Evolutionary conservation across 805 yeast species (phyloP).

Genomic region (Kodamaea laetipori): DNA sequence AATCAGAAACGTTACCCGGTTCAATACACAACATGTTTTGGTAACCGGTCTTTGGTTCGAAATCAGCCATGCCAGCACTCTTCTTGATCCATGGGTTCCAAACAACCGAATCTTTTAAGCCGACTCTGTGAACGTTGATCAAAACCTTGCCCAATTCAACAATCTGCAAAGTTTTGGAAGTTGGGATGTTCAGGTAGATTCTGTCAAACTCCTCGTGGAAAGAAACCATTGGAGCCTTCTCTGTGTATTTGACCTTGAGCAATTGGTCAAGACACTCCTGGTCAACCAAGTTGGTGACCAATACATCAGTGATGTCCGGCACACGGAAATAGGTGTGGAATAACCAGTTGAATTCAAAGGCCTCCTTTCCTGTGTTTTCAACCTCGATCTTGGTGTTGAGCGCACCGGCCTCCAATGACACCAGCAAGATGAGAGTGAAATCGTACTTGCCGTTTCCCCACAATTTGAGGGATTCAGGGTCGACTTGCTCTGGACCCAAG

Average conservation of each 20-base stretch:
- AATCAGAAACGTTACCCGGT: constrained; percentile 83
- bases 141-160: constrained; percentile 70
- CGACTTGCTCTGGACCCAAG: constrained; percentile 80
- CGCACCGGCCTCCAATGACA: constrained; percentile 48
- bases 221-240: constrained; percentile 72
- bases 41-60: constrained; percentile 82
- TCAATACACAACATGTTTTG: constrained; percentile 91
- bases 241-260: constrained; percentile 58
- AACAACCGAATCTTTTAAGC: constrained; percentile 74
- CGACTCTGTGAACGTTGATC: constrained; percentile 64
- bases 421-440: constrained; percentile 50
- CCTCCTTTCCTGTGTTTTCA: constrained; percentile 61
- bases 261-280: constrained; percentile 76
- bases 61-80: constrained; percentile 83
- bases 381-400: constrained; percentile 75
- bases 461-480: constrained; percentile 54
- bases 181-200: constrained; percentile 67
- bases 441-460: constrained; percentile 62
- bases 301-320: constrained; percentile 73
- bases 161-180: constrained; percentile 61
- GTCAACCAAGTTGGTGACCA: constrained; percentile 79
- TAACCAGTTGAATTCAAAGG: constrained; percentile 88
- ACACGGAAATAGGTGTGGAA: constrained; percentile 88
- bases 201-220: constrained; percentile 83
- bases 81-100: constrained; percentile 97